Evolutionary conservation across 441 rosid species (phyloP), one percentile per base, ranked within the genome.

Genomic region (Aquilaria agallochum): DNA sequence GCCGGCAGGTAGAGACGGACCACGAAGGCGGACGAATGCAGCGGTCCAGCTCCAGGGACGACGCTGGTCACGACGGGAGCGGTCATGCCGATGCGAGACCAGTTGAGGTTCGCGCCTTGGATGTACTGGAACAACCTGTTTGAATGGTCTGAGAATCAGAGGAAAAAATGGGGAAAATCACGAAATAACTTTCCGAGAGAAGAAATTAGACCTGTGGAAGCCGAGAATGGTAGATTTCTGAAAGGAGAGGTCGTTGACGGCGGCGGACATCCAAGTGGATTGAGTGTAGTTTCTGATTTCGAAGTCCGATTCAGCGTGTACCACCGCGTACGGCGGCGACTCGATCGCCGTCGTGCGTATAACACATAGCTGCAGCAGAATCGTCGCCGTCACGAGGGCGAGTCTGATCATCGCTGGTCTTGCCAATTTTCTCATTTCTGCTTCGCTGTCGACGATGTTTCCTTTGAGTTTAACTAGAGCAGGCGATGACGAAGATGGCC

Each of bases 101-200:
- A 68, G 52, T 88, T 88, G 11, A 85, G 79, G 72, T 88, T 88
- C 59, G 95, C 95, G 44, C 95, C 92, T 74, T 83, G 72, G 55
- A 73, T 78, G 73, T 49, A 85, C 65, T 83, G 94, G 76, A 87
- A 87, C 74, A 87, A 75, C 78, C 94, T 87, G 69, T 14, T 0
- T 31, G 11, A 30, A 33, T 33, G 49, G 49, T 4, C 31, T 47
- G 14, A 2, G 12, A 52, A 66, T 42, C 44, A 30, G 54, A 8
- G 15, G 9, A n/a, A 51, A 13, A 6, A 51, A 13, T 11, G 31
- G 31, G 55, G 11, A 13, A 31, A 54, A 53, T 11, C 42, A 2
- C 57, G 10, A 10, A 11, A 20, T 49, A 49, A 7, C n/a, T 48
- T 60, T 15, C 31, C 48, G n/a, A 30, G 63, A 42, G 55, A 31